phyloP scores from a whole-genome alignment of 2,329 filamentous ascomycete species.

The Xylariales sp. region DNA sequence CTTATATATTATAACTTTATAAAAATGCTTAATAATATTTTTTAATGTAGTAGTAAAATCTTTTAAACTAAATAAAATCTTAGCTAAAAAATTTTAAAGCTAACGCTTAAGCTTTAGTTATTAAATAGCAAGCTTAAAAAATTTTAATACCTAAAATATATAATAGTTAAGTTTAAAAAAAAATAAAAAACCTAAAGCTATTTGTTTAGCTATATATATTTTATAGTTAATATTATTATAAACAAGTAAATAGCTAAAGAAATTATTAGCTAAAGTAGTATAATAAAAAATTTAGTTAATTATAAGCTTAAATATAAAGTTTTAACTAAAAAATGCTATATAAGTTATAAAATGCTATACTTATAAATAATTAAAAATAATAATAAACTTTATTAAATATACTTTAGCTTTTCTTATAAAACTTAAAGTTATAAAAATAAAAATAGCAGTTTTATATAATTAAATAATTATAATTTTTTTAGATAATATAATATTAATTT shows the following conservation, averaged over 20 bases:
- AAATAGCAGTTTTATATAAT: conserved; percentile 10
- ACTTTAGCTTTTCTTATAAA: neutral
- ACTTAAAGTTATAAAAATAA: neutral
- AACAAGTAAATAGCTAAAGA: neutral
- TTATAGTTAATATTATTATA: conserved; percentile 15
- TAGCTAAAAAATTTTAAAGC: conserved; percentile 2
- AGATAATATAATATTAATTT: conserved; percentile 15
- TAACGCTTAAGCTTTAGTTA: too few relatives aligned
- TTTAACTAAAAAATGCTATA: conserved; percentile 3
- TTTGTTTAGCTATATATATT: conserved; percentile 2
- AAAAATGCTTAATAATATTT: conserved; percentile 5
- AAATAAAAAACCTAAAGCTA: conserved; percentile 4
- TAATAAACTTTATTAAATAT: neutral
- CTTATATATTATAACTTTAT: conserved; percentile 12
- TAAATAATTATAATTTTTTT: conserved; percentile 9
- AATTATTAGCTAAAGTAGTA: neutral
- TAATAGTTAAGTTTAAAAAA: neutral
- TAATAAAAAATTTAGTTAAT: neutral
- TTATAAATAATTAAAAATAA: neutral
- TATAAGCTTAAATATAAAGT: neutral
- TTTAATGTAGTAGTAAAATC: neutral
- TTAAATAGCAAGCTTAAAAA: too few relatives aligned
- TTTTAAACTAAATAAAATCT: neutral
- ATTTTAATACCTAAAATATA: neutral
- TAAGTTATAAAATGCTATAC: neutral